Conservation (phyloP, 495 filamentous ascomycete genomes). For the Jackrogersella minutella region DNA sequence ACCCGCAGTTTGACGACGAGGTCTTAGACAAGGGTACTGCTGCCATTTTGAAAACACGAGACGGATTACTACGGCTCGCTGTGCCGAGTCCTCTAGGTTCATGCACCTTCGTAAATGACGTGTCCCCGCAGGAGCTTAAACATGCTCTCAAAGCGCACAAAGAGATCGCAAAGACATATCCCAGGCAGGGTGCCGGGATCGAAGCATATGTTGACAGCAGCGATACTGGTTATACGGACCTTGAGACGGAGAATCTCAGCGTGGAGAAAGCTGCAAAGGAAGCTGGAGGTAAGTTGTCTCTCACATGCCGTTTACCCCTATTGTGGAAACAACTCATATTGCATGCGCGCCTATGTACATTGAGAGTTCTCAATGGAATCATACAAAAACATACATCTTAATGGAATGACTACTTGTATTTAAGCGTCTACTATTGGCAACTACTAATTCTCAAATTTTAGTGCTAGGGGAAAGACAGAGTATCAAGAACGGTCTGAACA, state of each 20-base stretch:
- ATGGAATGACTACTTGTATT: too few species aligned
- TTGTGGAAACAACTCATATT: too few species aligned
- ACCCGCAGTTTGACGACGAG: conserved; percentile 65
- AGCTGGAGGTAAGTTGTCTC: conserved; percentile 17
- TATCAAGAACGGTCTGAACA: not conserved
- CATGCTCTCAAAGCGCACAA: conserved; percentile 63
- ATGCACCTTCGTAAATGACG: conserved; percentile 68
- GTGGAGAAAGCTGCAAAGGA: conserved; percentile 16
- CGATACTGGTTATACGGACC: conserved; percentile 59
- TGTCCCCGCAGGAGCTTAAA: conserved; percentile 58
- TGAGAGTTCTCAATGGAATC: too few species aligned
- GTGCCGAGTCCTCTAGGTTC: conserved; percentile 64
- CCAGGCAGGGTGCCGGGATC: conserved; percentile 64
- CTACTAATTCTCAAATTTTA: not conserved
- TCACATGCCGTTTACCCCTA: not conserved
- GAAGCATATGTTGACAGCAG: conserved; percentile 69
- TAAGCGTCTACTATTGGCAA: too few species aligned
- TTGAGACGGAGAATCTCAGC: conserved; percentile 28
- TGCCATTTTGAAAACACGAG: conserved; percentile 70
- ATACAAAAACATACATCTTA: too few species aligned
- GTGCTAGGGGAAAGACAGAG: not conserved
- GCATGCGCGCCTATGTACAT: too few species aligned
- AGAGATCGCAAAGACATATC: conserved; percentile 59
- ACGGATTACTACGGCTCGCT: conserved; percentile 65
- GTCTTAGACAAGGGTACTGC: conserved; percentile 66